Evolutionary conservation across 805 yeast genomes (phyloP), one percentile per base, ranked within the genome.

Genomic region (Candida manassasensis): DNA sequence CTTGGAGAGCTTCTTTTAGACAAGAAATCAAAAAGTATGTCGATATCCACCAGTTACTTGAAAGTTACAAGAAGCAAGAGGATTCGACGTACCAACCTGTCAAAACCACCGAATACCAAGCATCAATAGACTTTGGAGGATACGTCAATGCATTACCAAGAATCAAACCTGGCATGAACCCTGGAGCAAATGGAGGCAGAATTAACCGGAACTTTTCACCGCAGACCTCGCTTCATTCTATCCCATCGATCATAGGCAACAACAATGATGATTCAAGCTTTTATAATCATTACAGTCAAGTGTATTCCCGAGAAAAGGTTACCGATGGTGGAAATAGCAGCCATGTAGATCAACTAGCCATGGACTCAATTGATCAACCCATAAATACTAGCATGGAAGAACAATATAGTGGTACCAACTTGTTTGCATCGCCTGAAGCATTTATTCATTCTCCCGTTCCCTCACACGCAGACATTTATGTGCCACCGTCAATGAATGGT

Each of bases 81-180:
- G 59, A 61, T 35, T 41, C 45, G 2, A 37, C 34, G 14, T 65
- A 66, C 39, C 57, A 56, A 31, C 64, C 69, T 2, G 44, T 45
- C 6, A 52, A 47, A 33, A 34, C 60, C 35, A 53, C 56, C 6
- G 71, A 66, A 37, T 49, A 57, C 37, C 60, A 55, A 36, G 69
- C 69, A 4, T 55, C 66, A 27, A 45, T 63, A 29, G 61, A 57
- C 21, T 66, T 63, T 50, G 71, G 69, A 1, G 70, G 71, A 4
- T 49, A 43, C 33, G 42, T 43, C 28, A 58, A 57, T 39, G 63
- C 63, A 27, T 34, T 41, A 29, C 32, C 40, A 6, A 43, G 41
- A 36, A 37, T 40, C 27, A 41, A 30, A 21, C 4, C 26, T 13
- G 22, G 27, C 19, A 25, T 32, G 17, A 19, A 13, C 17, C 10